These are phyloP conservation scores for Pisolithus microcarpus DNA, from an alignment of 768 basidiomycete genomes.

Conservation along the genomic window DNA sequence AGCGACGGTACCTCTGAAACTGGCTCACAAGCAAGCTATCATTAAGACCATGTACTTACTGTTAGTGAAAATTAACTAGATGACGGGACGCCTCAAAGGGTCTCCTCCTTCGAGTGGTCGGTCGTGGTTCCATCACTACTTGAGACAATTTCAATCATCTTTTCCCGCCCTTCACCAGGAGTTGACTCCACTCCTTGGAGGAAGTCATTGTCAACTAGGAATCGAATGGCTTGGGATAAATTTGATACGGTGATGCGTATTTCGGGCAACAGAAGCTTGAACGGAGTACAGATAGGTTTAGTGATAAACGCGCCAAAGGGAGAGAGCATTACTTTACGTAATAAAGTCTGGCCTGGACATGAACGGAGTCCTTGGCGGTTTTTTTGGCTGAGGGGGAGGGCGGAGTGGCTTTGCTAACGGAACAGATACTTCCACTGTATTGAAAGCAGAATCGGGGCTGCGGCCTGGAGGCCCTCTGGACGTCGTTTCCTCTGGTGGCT, in stretches of 20 bases:
- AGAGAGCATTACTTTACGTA: constrained; percentile 60
- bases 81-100: background rate
- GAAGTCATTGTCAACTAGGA: constrained; percentile 87
- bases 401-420: constrained; percentile 4
- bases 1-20: constrained; percentile 30
- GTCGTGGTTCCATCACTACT: constrained; percentile 10
- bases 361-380: constrained; percentile 56
- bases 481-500: constrained; percentile 52
- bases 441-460: constrained; percentile 5
- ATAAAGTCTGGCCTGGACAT: constrained; percentile 57
- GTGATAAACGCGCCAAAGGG: background rate
- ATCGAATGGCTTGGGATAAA: constrained; percentile 86
- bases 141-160: constrained; percentile 54
- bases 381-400: constrained; percentile 38
- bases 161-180: constrained; percentile 66
- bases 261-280: constrained; percentile 73
- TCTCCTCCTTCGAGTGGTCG: constrained; percentile 2
- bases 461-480: constrained; percentile 35
- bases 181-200: constrained; percentile 70
- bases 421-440: constrained; percentile 3
- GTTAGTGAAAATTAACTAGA: background rate
- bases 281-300: background rate
- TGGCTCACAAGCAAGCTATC: constrained; percentile 17
- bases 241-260: constrained; percentile 86
- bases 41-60: background rate